These are phyloP conservation scores for Metarhizium anisopliae DNA, from an alignment of 2,329 filamentous ascomycete species.

Conservation along the genomic window DNA sequence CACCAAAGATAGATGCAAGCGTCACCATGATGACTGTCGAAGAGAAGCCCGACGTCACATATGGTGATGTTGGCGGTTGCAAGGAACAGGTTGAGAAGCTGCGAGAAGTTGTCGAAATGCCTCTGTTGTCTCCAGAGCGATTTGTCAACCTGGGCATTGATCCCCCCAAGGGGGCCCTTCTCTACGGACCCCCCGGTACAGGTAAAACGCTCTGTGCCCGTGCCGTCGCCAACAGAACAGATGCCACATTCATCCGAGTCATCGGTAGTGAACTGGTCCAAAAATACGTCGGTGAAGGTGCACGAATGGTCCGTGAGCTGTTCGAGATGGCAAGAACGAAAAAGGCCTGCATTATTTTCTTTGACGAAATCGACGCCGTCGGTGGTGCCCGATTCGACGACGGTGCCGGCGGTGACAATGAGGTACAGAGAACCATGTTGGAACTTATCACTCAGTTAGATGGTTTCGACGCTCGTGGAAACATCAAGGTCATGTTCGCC, in stretches of 20 bases:
- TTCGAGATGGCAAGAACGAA: slow-evolving; percentile 99
- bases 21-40: slow-evolving; percentile 99
- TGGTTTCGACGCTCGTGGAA: slow-evolving; percentile 90
- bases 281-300: slow-evolving; percentile 97
- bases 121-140: slow-evolving; percentile 86
- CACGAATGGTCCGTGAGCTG: slow-evolving; percentile 94
- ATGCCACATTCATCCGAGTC: slow-evolving; percentile 96
- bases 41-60: slow-evolving; percentile 98
- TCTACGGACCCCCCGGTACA: slow-evolving; percentile 96
- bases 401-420: slow-evolving; percentile 92
- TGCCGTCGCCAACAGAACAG: slow-evolving; percentile 94
- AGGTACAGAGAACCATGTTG: slow-evolving; percentile 96
- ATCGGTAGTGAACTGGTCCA: slow-evolving; percentile 97
- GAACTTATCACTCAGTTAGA: slow-evolving; percentile 95
- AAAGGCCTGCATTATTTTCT: slow-evolving; percentile 99
- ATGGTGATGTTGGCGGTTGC: slow-evolving; percentile 96
- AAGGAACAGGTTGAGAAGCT: slow-evolving; percentile 99
- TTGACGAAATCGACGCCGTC: slow-evolving; percentile 91
- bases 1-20: slow-evolving; percentile 96
- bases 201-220: slow-evolving; percentile 97
- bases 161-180: slow-evolving; percentile 90
- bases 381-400: slow-evolving; percentile 95
- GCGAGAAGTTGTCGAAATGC: slow-evolving; percentile 97
- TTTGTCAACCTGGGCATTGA: slow-evolving; percentile 99
- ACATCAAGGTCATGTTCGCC: slow-evolving; percentile 99